Conservation (phyloP, 2,329 filamentous ascomycete genomes). For the Kalaharituber pfeilii region DNA sequence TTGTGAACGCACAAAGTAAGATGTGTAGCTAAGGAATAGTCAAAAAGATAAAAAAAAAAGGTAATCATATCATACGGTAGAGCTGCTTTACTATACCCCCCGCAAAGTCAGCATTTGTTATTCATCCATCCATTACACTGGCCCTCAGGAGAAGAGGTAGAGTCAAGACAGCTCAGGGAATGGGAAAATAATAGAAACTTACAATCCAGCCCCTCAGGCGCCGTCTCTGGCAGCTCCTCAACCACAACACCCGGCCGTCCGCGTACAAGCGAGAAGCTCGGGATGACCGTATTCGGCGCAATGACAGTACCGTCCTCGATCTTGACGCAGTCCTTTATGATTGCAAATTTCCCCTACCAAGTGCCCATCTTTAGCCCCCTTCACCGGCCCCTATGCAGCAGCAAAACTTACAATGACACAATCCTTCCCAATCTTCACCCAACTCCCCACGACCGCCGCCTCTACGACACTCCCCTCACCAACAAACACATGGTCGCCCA, state of each 20-base stretch:
- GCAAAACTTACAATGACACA: slow-evolving; percentile 40
- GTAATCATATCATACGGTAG: slow-evolving; percentile 15
- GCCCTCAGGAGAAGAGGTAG: too few relatives aligned
- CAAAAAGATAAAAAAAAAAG: neutral
- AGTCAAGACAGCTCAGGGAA: too few relatives aligned
- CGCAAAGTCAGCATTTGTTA: neutral
- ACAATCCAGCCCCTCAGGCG: slow-evolving; percentile 27
- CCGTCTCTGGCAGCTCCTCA: slow-evolving; percentile 59
- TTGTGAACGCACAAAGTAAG: too few relatives aligned
- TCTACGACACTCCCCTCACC: slow-evolving; percentile 59
- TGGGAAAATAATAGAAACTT: slow-evolving; percentile 5
- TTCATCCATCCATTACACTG: too few relatives aligned
- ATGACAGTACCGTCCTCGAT: slow-evolving; percentile 73
- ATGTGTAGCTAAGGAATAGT: neutral
- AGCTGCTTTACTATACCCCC: slow-evolving; percentile 15
- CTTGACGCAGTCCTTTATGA: slow-evolving; percentile 84
- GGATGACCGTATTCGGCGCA: slow-evolving; percentile 75
- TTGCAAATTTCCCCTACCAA: slow-evolving; percentile 34
- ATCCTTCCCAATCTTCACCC: slow-evolving; percentile 67
- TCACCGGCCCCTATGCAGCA: neutral
- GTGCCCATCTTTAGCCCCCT: neutral
- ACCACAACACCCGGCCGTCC: slow-evolving; percentile 63
- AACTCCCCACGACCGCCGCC: slow-evolving; percentile 63
- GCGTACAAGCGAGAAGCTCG: slow-evolving; percentile 81
- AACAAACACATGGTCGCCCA: slow-evolving; percentile 88